phyloP scores from a whole-genome alignment of 2,329 filamentous ascomycete genomes.

The Botrytis medusae region DNA sequence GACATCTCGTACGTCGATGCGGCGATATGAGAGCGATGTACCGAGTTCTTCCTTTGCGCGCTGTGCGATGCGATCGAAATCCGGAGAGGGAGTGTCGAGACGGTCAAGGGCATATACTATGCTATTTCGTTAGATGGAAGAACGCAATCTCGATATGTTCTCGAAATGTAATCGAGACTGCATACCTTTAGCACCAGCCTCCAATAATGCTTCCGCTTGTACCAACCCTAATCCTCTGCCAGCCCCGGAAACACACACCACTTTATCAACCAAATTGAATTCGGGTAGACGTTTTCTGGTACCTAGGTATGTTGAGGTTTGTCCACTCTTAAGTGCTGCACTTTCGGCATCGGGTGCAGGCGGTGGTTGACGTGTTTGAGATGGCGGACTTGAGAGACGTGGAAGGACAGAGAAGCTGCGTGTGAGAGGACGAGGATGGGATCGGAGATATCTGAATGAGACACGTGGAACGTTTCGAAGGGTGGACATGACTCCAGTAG shows the following conservation, averaged over 20 bases:
- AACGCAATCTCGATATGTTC: background rate
- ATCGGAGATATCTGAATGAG: slow-evolving; percentile 7
- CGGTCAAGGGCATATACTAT: slow-evolving; percentile 37
- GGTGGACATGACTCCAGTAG: background rate
- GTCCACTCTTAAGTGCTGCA: slow-evolving; percentile 21
- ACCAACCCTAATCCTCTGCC: slow-evolving; percentile 72
- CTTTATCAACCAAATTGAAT: slow-evolving; percentile 66
- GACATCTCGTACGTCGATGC: slow-evolving; percentile 77
- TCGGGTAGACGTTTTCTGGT: slow-evolving; percentile 46
- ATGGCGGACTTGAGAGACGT: slow-evolving; percentile 10
- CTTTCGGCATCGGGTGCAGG: slow-evolving; percentile 26
- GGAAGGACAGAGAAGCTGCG: slow-evolving; percentile 21
- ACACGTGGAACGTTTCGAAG: slow-evolving; percentile 14
- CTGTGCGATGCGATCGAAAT: slow-evolving; percentile 60
- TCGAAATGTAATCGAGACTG: background rate
- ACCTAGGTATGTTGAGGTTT: slow-evolving; percentile 29
- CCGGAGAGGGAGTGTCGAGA: slow-evolving; percentile 48
- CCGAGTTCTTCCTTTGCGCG: slow-evolving; percentile 45
- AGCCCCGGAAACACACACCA: slow-evolving; percentile 70
- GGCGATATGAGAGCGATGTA: slow-evolving; percentile 66
- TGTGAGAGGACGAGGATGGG: background rate
- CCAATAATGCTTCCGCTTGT: slow-evolving; percentile 69
- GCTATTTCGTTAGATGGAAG: background rate
- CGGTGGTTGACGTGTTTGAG: slow-evolving; percentile 22
- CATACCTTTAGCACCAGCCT: slow-evolving; percentile 68